Percentiles rank a stretch among this genome's conserved stretches.
These are phyloP conservation scores for Alternaria incomplexa DNA, from an alignment of 2,329 filamentous ascomycete species.

Conservation along the genomic window DNA sequence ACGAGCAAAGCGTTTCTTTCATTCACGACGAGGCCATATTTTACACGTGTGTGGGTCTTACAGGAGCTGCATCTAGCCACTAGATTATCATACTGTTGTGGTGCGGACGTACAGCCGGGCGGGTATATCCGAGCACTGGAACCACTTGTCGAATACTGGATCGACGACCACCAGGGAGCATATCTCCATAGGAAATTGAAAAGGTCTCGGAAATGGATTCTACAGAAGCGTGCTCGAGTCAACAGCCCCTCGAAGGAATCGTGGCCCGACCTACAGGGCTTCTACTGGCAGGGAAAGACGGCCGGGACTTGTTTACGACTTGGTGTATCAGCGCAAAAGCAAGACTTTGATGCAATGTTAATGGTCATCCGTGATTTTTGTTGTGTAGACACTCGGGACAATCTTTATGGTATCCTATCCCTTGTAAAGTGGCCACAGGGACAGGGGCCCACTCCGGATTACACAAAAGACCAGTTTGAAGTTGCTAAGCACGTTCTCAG, in stretches of 20 bases:
- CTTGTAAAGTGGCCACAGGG: not conserved
- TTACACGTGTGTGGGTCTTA: not conserved
- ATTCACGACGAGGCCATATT: not conserved
- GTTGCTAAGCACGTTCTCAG: not conserved
- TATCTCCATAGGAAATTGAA: no score
- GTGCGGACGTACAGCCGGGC: not conserved
- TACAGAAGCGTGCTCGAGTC: no score
- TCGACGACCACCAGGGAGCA: no score
- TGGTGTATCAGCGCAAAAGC: not conserved
- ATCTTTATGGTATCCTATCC: not conserved
- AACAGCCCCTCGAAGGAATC: no score
- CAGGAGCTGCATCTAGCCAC: not conserved
- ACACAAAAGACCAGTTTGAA: not conserved
- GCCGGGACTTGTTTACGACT: not conserved
- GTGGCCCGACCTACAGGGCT: no score
- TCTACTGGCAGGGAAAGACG: no score
- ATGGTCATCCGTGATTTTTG: fast-evolving
- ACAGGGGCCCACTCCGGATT: not conserved
- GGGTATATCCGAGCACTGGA: not conserved
- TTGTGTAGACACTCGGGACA: not conserved
- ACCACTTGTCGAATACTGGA: not conserved
- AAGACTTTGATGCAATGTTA: fast-evolving
- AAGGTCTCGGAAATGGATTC: no score
- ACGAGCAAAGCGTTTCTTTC: not conserved
- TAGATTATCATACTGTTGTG: not conserved